Percentiles rank a stretch among this genome's conserved stretches.
These are phyloP conservation scores for Leccinum fibrillosum DNA, from an alignment of 768 basidiomycete genomes.

Conservation along the genomic window DNA sequence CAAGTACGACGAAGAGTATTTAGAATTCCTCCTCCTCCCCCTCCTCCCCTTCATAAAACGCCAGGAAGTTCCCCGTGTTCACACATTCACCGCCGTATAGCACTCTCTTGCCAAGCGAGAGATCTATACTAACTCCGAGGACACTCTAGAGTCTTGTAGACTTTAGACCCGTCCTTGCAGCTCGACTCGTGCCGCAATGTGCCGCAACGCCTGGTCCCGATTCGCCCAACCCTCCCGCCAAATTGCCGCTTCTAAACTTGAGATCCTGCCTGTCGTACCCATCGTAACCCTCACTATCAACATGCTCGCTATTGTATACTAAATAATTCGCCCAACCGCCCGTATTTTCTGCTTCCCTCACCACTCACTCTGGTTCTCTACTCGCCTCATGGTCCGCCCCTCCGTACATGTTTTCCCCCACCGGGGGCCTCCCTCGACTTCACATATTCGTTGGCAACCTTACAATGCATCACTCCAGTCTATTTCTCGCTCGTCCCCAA, in stretches of 20 bases:
- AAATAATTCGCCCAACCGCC: conserved; percentile 28
- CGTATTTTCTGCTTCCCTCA: conserved; percentile 5
- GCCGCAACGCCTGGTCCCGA: conserved; percentile 23
- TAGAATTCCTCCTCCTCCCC: conserved; percentile 11
- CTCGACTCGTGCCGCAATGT: conserved; percentile 40
- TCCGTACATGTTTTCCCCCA: conserved; percentile 58
- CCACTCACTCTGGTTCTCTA: not conserved
- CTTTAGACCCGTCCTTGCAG: conserved; percentile 31
- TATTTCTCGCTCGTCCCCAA: conserved; percentile 33
- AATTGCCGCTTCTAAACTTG: conserved; percentile 11
- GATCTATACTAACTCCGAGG: conserved; percentile 27
- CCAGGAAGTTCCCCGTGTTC: not conserved
- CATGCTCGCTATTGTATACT: conserved; percentile 36
- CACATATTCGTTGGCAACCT: conserved; percentile 81
- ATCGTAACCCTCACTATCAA: conserved; percentile 25
- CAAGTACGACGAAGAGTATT: conserved; percentile 21
- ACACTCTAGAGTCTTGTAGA: conserved; percentile 43
- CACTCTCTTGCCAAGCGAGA: conserved; percentile 21
- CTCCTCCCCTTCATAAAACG: not conserved
- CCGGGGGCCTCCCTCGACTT: conserved; percentile 59
- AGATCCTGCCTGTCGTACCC: conserved; percentile 13
- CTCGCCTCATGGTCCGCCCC: conserved; percentile 32
- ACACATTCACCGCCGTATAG: conserved; percentile 13
- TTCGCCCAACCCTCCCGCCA: conserved; percentile 21
- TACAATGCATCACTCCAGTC: conserved; percentile 50